Percentiles rank a stretch among this genome's conserved stretches.
These are phyloP conservation scores for Acer campestre DNA, from an alignment of 345 rosid genomes.

Conservation along the genomic window DNA sequence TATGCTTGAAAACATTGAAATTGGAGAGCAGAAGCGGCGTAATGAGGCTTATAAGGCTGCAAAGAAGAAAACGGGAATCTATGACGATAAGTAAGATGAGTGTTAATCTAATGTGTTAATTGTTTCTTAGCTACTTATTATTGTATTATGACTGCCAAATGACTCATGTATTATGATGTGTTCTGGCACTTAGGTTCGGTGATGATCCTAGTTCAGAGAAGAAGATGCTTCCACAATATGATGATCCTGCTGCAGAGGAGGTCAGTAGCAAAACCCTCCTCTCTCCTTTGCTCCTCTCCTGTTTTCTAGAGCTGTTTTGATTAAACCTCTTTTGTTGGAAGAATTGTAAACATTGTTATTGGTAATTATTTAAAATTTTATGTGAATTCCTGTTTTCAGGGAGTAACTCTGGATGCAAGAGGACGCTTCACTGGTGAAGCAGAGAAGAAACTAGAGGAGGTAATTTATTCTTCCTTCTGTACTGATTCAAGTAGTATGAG, in stretches of 20 bases:
- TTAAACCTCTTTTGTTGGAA: neutral
- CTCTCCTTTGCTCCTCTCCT: too few relatives aligned
- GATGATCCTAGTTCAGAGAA: constrained; percentile 74
- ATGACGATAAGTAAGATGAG: constrained; percentile 78
- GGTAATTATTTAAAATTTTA: constrained; percentile 11
- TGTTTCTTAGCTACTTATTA: neutral
- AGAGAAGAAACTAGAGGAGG: constrained; percentile 95
- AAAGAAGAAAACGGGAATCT: constrained; percentile 78
- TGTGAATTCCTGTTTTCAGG: constrained; percentile 46
- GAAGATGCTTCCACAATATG: constrained; percentile 96
- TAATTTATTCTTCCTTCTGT: constrained; percentile 23
- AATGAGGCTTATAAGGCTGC: constrained; percentile 89
- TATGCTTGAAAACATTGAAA: constrained; percentile 98
- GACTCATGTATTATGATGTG: neutral
- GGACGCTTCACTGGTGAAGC: constrained; percentile 90
- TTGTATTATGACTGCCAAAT: neutral
- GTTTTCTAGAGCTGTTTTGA: neutral
- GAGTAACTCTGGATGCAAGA: constrained; percentile 75
- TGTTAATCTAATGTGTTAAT: constrained; percentile 6
- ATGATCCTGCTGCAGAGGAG: constrained; percentile 73
- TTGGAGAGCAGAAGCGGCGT: constrained; percentile 95
- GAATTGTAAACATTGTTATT: neutral
- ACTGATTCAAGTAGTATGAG: neutral
- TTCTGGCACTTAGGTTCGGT: constrained; percentile 62
- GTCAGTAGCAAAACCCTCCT: constrained; percentile 36